Conservation (phyloP, 2,329 filamentous ascomycete genomes). For the Neofusicoccum umdonicola region DNA sequence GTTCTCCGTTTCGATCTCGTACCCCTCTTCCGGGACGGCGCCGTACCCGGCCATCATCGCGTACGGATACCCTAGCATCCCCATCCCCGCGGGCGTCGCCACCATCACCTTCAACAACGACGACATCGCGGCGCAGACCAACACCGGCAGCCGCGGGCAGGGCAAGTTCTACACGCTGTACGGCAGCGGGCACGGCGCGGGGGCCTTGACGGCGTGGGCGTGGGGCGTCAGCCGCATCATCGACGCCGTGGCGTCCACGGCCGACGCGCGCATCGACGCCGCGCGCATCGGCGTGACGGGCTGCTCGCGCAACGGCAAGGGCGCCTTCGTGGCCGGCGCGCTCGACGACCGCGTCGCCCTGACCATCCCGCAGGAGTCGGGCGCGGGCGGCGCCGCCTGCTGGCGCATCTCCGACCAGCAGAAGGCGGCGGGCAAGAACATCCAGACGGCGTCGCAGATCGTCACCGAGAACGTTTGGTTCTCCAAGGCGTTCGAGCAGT, state of each 20-base stretch:
- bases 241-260: conserved; percentile 55
- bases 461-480: conserved; percentile 64
- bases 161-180: conserved; percentile 62
- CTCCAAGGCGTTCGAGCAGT: conserved; percentile 54
- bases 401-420: conserved; percentile 52
- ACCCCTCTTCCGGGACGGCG: conserved; percentile 42
- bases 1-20: conserved; percentile 37
- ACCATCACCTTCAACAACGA: conserved; percentile 61
- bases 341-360: conserved; percentile 59
- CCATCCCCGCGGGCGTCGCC: conserved; percentile 54
- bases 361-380: conserved; percentile 62
- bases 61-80: conserved; percentile 55
- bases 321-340: conserved; percentile 60
- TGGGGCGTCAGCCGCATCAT: conserved; percentile 62
- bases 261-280: conserved; percentile 44
- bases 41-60: conserved; percentile 59
- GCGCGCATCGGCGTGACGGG: conserved; percentile 55
- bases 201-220: conserved; percentile 61
- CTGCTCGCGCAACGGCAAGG: conserved; percentile 65
- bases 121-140: conserved; percentile 53
- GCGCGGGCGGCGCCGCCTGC: conserved; percentile 60
- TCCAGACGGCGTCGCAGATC: conserved; percentile 60
- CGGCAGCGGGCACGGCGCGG: conserved; percentile 54
- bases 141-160: conserved; percentile 49
- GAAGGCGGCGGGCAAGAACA: conserved; percentile 54